Evolutionary conservation across 2,329 filamentous ascomycete genomes (phyloP).

Genomic region (Remersonia thermophila): DNA sequence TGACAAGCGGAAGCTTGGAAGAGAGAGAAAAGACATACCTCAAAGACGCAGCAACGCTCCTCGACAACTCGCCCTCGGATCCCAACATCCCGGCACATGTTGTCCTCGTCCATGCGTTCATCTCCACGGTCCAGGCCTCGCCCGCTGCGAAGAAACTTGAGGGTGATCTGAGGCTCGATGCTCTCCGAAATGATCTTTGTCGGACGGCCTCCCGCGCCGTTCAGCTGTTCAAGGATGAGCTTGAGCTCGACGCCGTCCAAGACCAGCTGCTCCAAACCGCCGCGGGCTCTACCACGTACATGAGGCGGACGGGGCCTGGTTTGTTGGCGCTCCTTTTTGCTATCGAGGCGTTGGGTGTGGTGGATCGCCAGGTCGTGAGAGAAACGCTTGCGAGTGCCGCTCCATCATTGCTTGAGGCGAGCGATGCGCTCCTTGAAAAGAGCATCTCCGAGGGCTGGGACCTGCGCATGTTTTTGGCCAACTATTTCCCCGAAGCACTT

Average conservation of each 20-base stretch:
- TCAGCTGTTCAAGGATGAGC: neutral
- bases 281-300: conserved; percentile 2
- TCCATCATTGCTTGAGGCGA: conserved; percentile 11
- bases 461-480: conserved; percentile 31
- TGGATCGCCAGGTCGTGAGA: conserved; percentile 12
- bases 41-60: conserved; percentile 16
- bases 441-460: conserved; percentile 29
- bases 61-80: conserved; percentile 11
- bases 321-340: no score
- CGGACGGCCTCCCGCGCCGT: no score
- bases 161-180: neutral
- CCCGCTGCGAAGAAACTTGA: conserved; percentile 9
- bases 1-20: conserved; percentile 29
- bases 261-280: conserved; percentile 7
- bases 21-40: conserved; percentile 27
- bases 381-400: conserved; percentile 4
- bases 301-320: conserved; percentile 6
- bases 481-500: conserved; percentile 23
- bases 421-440: conserved; percentile 13
- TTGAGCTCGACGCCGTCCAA: conserved; percentile 7
- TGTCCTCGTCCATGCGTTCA: conserved; percentile 11
- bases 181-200: no score
- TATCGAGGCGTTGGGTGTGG: conserved; percentile 10
- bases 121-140: conserved; percentile 7
- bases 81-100: conserved; percentile 8